Evolutionary conservation across 1,284 basidiomycete species (phyloP), one percentile per base, ranked within the genome.

Genomic region (Ganoderma lingzhi): DNA sequence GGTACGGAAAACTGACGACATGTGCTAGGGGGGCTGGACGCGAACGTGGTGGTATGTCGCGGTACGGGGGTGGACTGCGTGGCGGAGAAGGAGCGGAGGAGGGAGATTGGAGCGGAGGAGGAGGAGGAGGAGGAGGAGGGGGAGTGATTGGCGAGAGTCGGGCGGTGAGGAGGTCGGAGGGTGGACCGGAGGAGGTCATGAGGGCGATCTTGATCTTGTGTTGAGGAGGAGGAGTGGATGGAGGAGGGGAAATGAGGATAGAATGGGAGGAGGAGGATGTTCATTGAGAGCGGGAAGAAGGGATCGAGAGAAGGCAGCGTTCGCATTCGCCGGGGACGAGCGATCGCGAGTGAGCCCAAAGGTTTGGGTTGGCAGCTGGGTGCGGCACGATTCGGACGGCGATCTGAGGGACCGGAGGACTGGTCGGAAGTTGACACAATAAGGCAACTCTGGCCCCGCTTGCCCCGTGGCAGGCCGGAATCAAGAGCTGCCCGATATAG

Each of bases 381-480:
- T 51, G 48, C 48, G 23, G 48, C 55, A 19, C 28, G 45, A 30
- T 60, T 30, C 37, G 45, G 37, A 62, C 62, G 61, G 60, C 65
- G 67, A 56, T 63, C 62, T 59, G 37, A 63, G 19, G 14, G 14
- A 23, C 63, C 68, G 66, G 65, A 41, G 15, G 39, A 63, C 45
- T 15, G 45, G 37, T 41, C 35, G 58, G 65, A 48, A 35, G 45
- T n/a, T 17, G 44, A 14, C 39, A 51, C 56, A 59, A 59, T 32
- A 56, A 41, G 65, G 65, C 58, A 67, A 37, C 12, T 45, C 14
- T 44, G 59, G 41, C 19, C 67, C 63, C 59, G n/a, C 17, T 28
- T 61, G 60, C 39, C 53, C 48, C 56, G 66, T 65, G 61, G 64
- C 37, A 19, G 51, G 32, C 63, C 62, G 71, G 70, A 23, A 39